Conservation (phyloP, 2,329 filamentous ascomycete species). For the Colletotrichum incanum region DNA sequence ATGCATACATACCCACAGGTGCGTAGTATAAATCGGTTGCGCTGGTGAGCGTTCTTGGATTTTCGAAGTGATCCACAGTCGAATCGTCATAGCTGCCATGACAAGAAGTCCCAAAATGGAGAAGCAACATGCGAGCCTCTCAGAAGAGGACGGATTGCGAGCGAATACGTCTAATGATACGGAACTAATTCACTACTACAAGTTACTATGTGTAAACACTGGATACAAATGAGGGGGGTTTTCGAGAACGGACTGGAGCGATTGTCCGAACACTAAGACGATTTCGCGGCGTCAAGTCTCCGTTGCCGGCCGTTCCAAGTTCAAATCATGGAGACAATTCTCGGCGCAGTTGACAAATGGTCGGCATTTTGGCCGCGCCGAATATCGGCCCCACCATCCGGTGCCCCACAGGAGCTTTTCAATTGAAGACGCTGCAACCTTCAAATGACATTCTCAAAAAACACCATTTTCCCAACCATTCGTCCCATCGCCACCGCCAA, state of each 20-base stretch:
- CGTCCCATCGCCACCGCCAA: conserved; percentile 4
- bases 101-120: too few species aligned
- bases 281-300: background rate
- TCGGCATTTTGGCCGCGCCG: conserved; percentile 12
- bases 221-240: background rate
- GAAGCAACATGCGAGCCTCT: background rate
- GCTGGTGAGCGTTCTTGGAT: too few species aligned
- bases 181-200: background rate
- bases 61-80: too few species aligned
- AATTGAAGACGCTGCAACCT: conserved; percentile 32
- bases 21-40: background rate
- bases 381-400: conserved; percentile 32
- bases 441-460: conserved; percentile 29
- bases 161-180: background rate
- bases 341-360: background rate
- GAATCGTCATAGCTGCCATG: too few species aligned
- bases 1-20: background rate
- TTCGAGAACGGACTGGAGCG: background rate
- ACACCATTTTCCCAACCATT: background rate
- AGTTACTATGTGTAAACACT: background rate
- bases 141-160: background rate
- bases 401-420: conserved; percentile 34
- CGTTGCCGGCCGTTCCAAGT: background rate
- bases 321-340: too few species aligned
- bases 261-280: background rate